Evolutionary conservation across 1,139 yeast genomes (phyloP), one percentile per base, ranked within the genome.

Genomic region (Spencermartinsiella ligniputridi): DNA sequence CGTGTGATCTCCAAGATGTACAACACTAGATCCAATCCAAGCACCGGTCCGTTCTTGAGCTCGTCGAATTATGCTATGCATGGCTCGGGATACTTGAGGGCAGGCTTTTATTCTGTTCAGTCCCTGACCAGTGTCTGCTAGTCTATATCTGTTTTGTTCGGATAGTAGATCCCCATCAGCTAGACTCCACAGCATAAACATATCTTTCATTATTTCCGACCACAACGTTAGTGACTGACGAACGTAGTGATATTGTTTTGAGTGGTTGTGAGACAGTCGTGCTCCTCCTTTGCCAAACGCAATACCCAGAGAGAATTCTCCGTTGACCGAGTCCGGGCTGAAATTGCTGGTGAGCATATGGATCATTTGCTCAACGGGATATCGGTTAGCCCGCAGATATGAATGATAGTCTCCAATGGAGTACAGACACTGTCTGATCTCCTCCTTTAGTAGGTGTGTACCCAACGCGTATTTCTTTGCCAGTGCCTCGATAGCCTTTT

Each of bases 41-140:
- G 74, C 65, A 0, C 81, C 78, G 16, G 83, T 76, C 43, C 74
- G 72, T 25, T 71, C 62, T 56, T 83, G 84, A 40, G 84, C 83
- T 49, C 78, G 80, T 15, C 71, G 63, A 40, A 83, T 69, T 49
- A 83, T 76, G 46, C 70, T 72, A 54, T 81, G 81, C 89, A 83
- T 83, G 46, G 79, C 79, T 43, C 83, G 72, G 60, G 79, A 73
- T 20, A 83, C 72, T 13, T 72, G 66, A 2, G 90, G 89, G 54
- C 89, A 82, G 1, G 83, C 63, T 60, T 83, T 83, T 44, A 83
- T 75, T 50, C 92, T 73, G 59, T 83, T 81, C 20, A 83, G 68
- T 18, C 92, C 92, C 62, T 83, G 92, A 2, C 90, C 92, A 0
- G 90, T 83, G 46, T 83, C 82, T n/a, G 76, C 69, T 32, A 83